Percentiles rank a stretch among this genome's conserved stretches.
Conservation (phyloP, 768 basidiomycete genomes). For the Tricholomella constricta region DNA sequence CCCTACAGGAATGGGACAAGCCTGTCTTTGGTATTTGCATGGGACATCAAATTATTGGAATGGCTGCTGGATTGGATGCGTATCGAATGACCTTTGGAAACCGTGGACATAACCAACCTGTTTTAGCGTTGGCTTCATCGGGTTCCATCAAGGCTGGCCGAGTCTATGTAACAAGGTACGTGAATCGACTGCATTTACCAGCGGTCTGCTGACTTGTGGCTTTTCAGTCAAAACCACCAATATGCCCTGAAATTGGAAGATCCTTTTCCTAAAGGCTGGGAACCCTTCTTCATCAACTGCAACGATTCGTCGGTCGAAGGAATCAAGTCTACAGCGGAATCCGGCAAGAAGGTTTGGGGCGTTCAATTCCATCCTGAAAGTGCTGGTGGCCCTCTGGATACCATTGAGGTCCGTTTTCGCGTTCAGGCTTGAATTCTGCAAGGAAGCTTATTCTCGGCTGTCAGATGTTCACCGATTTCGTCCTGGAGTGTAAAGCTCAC, state of each 20-base stretch:
- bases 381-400: slow-evolving; percentile 97
- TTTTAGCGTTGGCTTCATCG: slow-evolving; percentile 89
- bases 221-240: slow-evolving; percentile 88
- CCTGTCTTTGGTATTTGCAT: slow-evolving; percentile 99
- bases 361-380: slow-evolving; percentile 99
- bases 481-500: slow-evolving; percentile 73
- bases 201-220: slow-evolving; percentile 9
- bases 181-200: not conserved
- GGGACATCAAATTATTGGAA: slow-evolving; percentile 98
- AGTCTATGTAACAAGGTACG: slow-evolving; percentile 94
- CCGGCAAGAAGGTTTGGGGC: slow-evolving; percentile 93
- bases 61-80: slow-evolving; percentile 95
- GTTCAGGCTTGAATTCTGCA: not conserved
- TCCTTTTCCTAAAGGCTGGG: slow-evolving; percentile 96
- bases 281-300: slow-evolving; percentile 99
- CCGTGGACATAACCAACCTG: slow-evolving; percentile 98
- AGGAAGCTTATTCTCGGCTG: not conserved
- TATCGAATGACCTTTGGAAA: slow-evolving; percentile 99
- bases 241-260: slow-evolving; percentile 95
- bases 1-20: slow-evolving; percentile 85
- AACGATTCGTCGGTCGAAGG: slow-evolving; percentile 99
- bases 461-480: slow-evolving; percentile 94
- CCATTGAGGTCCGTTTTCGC: slow-evolving; percentile 75
- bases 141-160: slow-evolving; percentile 95
- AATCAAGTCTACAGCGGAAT: slow-evolving; percentile 90